phyloP scores from a whole-genome alignment of 2,329 filamentous ascomycete species.

The Exophiala spinifera region DNA sequence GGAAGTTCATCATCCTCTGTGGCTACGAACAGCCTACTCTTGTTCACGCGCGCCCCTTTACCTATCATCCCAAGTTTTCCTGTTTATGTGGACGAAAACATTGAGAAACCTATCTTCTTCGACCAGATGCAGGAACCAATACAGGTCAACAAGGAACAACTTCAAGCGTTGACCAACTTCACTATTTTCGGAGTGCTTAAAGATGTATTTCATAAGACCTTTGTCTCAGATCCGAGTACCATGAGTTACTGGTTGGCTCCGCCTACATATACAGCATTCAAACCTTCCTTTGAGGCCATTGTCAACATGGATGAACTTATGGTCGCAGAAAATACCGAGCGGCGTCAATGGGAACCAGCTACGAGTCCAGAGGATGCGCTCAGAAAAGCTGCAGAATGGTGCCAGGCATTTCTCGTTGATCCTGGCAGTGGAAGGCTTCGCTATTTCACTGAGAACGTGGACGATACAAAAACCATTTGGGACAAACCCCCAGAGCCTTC shows the following conservation, averaged over 20 bases:
- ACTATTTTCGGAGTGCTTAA: slow-evolving; percentile 69
- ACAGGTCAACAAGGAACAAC: slow-evolving; percentile 39
- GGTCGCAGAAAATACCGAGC: slow-evolving; percentile 32
- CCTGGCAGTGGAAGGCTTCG: slow-evolving; percentile 56
- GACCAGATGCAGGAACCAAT: slow-evolving; percentile 47
- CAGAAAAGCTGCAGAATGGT: slow-evolving; percentile 40
- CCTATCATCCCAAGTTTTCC: slow-evolving; percentile 66
- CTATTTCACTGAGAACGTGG: slow-evolving; percentile 51
- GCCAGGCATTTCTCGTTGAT: slow-evolving; percentile 55
- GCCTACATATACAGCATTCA: neutral
- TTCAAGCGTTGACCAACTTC: slow-evolving; percentile 64
- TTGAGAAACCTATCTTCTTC: slow-evolving; percentile 57
- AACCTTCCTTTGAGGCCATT: slow-evolving; percentile 8
- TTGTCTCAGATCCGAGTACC: slow-evolving; percentile 58
- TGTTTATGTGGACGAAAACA: slow-evolving; percentile 66
- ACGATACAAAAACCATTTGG: slow-evolving; percentile 56
- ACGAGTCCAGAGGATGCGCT: slow-evolving; percentile 24
- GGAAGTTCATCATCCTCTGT: slow-evolving; percentile 1
- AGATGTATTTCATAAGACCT: slow-evolving; percentile 87
- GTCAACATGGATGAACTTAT: slow-evolving; percentile 34
- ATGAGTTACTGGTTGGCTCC: slow-evolving; percentile 86
- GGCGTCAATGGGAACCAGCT: slow-evolving; percentile 43
- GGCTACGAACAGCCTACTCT: slow-evolving; percentile 53
- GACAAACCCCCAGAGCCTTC: slow-evolving; percentile 61
- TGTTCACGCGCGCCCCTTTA: slow-evolving; percentile 67